Conservation (phyloP, 139 green algal genomes). For the Micractinium sp. region DNA sequence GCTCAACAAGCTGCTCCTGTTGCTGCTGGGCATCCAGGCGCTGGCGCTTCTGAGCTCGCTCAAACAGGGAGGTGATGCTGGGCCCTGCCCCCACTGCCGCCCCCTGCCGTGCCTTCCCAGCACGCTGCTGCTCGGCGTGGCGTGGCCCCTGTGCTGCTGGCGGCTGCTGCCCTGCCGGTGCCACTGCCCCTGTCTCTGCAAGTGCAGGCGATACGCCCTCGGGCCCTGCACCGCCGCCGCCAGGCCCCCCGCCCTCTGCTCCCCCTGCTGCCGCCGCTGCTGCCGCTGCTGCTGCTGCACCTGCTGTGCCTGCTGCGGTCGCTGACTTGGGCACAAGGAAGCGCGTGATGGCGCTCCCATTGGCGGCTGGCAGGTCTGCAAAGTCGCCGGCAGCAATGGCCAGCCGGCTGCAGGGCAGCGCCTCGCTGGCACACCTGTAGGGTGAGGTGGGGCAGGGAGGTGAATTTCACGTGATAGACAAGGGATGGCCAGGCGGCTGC, state of each 20-base stretch:
- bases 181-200: background rate
- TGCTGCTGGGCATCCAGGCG: background rate
- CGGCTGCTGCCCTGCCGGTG: background rate
- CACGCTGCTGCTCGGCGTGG: background rate
- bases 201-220: background rate
- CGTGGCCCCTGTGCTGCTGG: background rate
- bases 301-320: background rate
- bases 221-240: background rate
- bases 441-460: background rate
- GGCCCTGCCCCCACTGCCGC: background rate
- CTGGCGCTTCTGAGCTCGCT: constrained; percentile 25
- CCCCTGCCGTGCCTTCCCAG: too few relatives aligned
- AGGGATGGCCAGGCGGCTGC: constrained; percentile 67
- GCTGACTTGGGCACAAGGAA: constrained; percentile 46
- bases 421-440: constrained; percentile 46
- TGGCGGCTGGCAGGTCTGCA: constrained; percentile 16
- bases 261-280: background rate
- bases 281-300: background rate
- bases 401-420: constrained; percentile 71
- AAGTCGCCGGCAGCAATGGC: constrained; percentile 72
- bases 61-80: constrained; percentile 18
- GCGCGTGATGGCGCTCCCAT: constrained; percentile 38
- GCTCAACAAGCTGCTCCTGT: background rate
- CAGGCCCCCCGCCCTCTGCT: background rate
- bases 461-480: background rate